Base-by-base conservation (phyloP, 441 rosid genomes). In the Croton setiger region DNA sequence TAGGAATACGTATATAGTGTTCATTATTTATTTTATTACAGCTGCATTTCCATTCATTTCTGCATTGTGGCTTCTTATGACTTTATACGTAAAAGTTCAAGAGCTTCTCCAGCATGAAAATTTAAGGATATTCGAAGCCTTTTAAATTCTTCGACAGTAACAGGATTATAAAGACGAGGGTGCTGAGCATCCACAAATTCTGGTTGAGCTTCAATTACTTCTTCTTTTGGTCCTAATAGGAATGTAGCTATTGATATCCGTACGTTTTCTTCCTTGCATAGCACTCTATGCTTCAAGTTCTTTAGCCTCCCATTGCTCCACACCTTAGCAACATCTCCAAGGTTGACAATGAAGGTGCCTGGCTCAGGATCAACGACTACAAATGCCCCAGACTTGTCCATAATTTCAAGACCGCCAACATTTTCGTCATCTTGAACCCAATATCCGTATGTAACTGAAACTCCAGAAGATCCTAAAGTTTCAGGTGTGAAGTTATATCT, bases 381-480 rank as follows among this genome's bases (percentile, higher is more conserved):
- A 63, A 85, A 87, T 4, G 31, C 66, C 31, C 89, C 85, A 23
- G 80, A 68, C 37, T 18, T 73, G 75, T 87, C 85, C 89, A 92
- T 85, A 13, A 86, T 93, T 76, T 93, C 96, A 6, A 88, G 91
- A 0, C 98, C 97, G 6, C 90, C 92, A 3, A 90, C 88, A 57
- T 82, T 79, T 74, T 93, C 93, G 64, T 93, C 98, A 4, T 90
- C 96, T 75, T 93, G 98, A 92, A 92, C 0, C 97, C 86, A 0
- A 93, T 90, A 80, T 93, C 97, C 0, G 98, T 90, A 72, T 93
- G 98, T 10, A 86, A 56, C 71, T 88, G 98, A 14, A n/a, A 93
- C 91, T n/a, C 98, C 96, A 4, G 80, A 68, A 23, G 81, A 83
- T 59, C 97, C 96, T 0, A 93, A 78, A 0, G 84, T 57, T 71